Evolutionary conservation across 768 basidiomycete species (phyloP).

Genomic region (Phaeolepiota aurea): DNA sequence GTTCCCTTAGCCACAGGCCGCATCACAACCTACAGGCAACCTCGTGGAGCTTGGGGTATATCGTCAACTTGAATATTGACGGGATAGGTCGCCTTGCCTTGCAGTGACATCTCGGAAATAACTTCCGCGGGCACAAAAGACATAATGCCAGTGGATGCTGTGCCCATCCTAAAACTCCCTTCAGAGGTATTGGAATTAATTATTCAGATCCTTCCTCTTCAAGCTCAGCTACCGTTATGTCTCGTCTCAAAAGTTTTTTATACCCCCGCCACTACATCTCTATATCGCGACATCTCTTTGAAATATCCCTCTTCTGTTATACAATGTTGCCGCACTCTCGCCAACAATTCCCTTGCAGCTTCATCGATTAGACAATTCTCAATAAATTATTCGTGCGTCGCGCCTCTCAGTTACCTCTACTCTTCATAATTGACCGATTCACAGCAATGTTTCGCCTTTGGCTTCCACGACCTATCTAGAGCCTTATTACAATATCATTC

Average conservation of each 20-base stretch:
- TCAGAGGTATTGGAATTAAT: slow-evolving; percentile 26
- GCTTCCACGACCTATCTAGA: slow-evolving; percentile 13
- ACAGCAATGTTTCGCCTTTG: slow-evolving; percentile 3
- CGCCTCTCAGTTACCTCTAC: no score
- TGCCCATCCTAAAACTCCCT: slow-evolving; percentile 18
- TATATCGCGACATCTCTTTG: slow-evolving; percentile 25
- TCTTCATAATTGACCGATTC: not conserved
- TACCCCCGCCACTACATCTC: slow-evolving; percentile 19
- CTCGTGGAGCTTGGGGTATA: not conserved
- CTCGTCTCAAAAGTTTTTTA: slow-evolving; percentile 24
- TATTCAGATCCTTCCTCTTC: slow-evolving; percentile 17
- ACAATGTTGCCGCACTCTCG: slow-evolving; percentile 24
- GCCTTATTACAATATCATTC: slow-evolving; percentile 22
- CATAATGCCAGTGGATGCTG: not conserved
- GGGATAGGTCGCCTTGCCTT: slow-evolving; percentile 1
- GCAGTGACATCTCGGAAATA: not conserved
- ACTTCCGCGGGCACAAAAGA: not conserved
- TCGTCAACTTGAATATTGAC: not conserved
- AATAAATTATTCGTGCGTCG: slow-evolving; percentile 25
- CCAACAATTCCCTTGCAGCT: slow-evolving; percentile 17
- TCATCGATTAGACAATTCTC: slow-evolving; percentile 19
- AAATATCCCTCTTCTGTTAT: slow-evolving; percentile 18
- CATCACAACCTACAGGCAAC: not conserved
- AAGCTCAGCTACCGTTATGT: slow-evolving; percentile 21
- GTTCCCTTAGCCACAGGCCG: not conserved